A percentile compares a stretch with the other conserved stretches of the same genome.
Conservation (phyloP, 495 filamentous ascomycete species). For the Friedmanniomyces simplex region DNA sequence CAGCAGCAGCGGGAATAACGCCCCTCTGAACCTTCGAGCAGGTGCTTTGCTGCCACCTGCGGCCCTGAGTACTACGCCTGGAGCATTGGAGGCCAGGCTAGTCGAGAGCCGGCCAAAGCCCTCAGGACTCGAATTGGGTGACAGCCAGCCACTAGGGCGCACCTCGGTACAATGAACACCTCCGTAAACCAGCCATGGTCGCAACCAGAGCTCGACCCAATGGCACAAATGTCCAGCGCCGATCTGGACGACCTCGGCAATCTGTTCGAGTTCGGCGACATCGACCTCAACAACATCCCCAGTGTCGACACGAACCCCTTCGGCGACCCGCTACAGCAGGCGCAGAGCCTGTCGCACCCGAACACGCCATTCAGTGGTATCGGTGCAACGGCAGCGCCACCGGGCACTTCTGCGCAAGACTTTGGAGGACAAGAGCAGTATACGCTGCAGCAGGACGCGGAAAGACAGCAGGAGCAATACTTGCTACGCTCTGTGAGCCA, state of each 20-base stretch:
- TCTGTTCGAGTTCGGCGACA: conserved; percentile 22
- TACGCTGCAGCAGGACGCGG: conserved; percentile 3
- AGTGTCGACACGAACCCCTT: neutral
- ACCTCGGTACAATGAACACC: conserved; percentile 6
- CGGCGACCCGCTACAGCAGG: conserved; percentile 8
- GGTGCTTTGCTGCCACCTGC: neutral
- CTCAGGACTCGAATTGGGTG: neutral
- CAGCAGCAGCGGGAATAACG: neutral
- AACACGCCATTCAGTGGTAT: conserved; percentile 7
- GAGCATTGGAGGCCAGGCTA: neutral
- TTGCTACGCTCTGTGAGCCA: neutral
- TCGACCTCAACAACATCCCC: conserved; percentile 19
- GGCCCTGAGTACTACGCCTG: neutral
- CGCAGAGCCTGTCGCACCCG: conserved; percentile 5
- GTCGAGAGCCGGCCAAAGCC: neutral
- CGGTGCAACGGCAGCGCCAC: neutral
- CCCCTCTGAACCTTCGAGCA: neutral
- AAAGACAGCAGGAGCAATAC: neutral
- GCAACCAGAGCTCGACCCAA: conserved; percentile 15
- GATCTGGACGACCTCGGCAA: conserved; percentile 20
- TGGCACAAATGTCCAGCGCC: conserved; percentile 10
- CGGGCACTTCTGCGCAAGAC: conserved; percentile 7
- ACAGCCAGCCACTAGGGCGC: neutral
- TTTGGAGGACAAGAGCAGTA: conserved; percentile 15
- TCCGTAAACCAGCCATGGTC: conserved; percentile 12